These are phyloP conservation scores for Crucihimalaya himalaica DNA, from an alignment of 345 rosid genomes.

Conservation along the genomic window DNA sequence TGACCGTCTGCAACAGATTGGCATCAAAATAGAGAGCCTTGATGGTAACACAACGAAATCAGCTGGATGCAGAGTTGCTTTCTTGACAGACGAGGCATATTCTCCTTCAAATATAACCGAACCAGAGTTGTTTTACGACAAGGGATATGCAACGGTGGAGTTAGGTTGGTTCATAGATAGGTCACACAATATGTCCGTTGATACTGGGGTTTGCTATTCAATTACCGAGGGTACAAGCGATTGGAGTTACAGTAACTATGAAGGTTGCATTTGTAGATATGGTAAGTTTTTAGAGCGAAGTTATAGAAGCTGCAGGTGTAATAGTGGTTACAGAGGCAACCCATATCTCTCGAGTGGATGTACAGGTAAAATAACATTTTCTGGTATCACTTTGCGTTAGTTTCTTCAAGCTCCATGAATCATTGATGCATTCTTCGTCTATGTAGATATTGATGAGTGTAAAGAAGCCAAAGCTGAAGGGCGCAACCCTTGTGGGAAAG, in stretches of 20 bases:
- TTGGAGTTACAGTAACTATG: not conserved
- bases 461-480: constrained; percentile 9
- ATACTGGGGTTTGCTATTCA: not conserved
- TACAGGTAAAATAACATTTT: constrained; percentile 29
- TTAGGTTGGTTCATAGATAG: constrained; percentile 26
- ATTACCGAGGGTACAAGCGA: not conserved
- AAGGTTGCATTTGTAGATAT: constrained; percentile 22
- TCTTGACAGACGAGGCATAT: constrained; percentile 33
- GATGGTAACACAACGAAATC: constrained; percentile 6
- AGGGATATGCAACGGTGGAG: constrained; percentile 30
- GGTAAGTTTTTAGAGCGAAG: constrained; percentile 22
- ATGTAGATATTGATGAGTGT: constrained; percentile 26
- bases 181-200: not conserved
- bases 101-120: constrained; percentile 19
- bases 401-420: constrained; percentile 10
- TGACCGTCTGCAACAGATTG: constrained; percentile 23
- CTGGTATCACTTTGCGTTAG: not conserved
- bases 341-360: constrained; percentile 41
- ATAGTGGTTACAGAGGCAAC: constrained; percentile 42
- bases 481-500: constrained; percentile 6
- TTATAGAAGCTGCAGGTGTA: constrained; percentile 39
- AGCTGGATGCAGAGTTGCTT: constrained; percentile 32
- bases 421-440: not conserved
- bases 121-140: constrained; percentile 2
- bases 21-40: constrained; percentile 25